These are phyloP conservation scores for Clonostachys solani DNA, from an alignment of 2,329 filamentous ascomycete genomes.

Conservation along the genomic window DNA sequence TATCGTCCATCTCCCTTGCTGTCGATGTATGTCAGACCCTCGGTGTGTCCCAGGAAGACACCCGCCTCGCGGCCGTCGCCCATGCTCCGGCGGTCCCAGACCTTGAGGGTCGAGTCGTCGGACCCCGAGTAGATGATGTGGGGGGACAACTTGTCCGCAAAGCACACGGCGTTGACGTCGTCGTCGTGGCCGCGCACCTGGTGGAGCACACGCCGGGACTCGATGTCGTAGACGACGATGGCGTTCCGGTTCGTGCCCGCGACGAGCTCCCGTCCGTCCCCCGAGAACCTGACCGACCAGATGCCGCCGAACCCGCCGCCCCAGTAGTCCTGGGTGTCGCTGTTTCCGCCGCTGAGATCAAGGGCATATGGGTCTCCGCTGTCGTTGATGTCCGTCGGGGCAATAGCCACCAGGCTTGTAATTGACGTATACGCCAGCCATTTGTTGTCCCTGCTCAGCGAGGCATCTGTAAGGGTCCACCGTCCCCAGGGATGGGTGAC, in stretches of 20 bases:
- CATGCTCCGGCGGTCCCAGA: slow-evolving; percentile 94
- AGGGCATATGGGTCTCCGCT: slow-evolving; percentile 73
- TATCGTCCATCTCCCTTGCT: slow-evolving; percentile 72
- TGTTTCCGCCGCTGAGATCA: slow-evolving; percentile 48
- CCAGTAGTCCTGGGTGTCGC: slow-evolving; percentile 8
- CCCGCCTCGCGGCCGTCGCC: slow-evolving; percentile 71
- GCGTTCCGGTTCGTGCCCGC: slow-evolving; percentile 77
- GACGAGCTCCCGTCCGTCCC: slow-evolving; percentile 85
- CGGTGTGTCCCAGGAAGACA: slow-evolving; percentile 62
- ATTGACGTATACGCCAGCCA: slow-evolving; percentile 93
- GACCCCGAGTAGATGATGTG: slow-evolving; percentile 96
- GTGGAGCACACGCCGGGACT: slow-evolving; percentile 70
- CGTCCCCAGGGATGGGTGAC: slow-evolving; percentile 80
- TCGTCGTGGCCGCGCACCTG: slow-evolving; percentile 74
- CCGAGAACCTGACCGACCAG: slow-evolving; percentile 89
- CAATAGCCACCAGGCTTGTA: slow-evolving; percentile 75
- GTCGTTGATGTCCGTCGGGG: slow-evolving; percentile 81
- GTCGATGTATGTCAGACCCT: slow-evolving; percentile 66
- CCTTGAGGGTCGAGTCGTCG: slow-evolving; percentile 89
- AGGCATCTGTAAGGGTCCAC: slow-evolving; percentile 96
- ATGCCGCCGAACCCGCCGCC: slow-evolving; percentile 52
- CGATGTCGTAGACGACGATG: slow-evolving; percentile 90
- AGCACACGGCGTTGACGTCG: slow-evolving; percentile 96
- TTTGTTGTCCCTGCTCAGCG: slow-evolving; percentile 84
- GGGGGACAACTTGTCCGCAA: slow-evolving; percentile 81